A percentile compares a stretch with the other conserved stretches of the same genome.
Evolutionary conservation across 495 filamentous ascomycete species (phyloP).

Genomic region (Chaetomium fimeti): DNA sequence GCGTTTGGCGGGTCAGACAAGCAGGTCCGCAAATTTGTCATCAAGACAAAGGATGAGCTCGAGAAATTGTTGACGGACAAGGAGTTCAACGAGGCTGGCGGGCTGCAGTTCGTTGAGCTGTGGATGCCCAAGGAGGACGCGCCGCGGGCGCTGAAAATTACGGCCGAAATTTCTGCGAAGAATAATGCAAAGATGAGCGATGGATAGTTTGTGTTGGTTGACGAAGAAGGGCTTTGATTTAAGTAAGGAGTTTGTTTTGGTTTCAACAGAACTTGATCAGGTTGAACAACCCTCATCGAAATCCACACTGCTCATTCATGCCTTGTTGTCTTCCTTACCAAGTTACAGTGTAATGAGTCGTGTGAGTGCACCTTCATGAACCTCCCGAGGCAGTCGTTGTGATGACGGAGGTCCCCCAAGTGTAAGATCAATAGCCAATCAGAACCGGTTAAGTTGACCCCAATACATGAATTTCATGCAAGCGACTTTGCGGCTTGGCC

Average conservation of each 20-base stretch:
- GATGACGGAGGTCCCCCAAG: too few species aligned
- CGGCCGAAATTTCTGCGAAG: slow-evolving; percentile 66
- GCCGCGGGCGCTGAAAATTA: slow-evolving; percentile 66
- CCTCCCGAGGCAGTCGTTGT: too few species aligned
- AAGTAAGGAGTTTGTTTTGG: neutral
- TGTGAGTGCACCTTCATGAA: too few species aligned
- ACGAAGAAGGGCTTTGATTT: neutral
- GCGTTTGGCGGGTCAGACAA: slow-evolving; percentile 64
- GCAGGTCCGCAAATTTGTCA: slow-evolving; percentile 61
- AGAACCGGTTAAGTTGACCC: too few species aligned
- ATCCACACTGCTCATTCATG: too few species aligned
- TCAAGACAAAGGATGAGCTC: slow-evolving; percentile 70
- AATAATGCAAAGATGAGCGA: slow-evolving; percentile 45
- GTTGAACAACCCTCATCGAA: neutral
- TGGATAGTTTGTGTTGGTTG: neutral
- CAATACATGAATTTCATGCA: neutral
- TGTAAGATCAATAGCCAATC: too few species aligned
- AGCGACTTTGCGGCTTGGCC: neutral
- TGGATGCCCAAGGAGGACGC: slow-evolving; percentile 84
- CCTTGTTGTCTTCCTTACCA: too few species aligned
- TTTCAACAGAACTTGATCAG: neutral
- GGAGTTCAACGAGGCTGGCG: slow-evolving; percentile 56
- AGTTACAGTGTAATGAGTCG: too few species aligned
- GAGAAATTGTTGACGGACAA: slow-evolving; percentile 64
- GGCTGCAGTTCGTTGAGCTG: slow-evolving; percentile 73